phyloP scores from a whole-genome alignment of 2,329 filamentous ascomycete species.

The Aspergillus fijiensis region DNA sequence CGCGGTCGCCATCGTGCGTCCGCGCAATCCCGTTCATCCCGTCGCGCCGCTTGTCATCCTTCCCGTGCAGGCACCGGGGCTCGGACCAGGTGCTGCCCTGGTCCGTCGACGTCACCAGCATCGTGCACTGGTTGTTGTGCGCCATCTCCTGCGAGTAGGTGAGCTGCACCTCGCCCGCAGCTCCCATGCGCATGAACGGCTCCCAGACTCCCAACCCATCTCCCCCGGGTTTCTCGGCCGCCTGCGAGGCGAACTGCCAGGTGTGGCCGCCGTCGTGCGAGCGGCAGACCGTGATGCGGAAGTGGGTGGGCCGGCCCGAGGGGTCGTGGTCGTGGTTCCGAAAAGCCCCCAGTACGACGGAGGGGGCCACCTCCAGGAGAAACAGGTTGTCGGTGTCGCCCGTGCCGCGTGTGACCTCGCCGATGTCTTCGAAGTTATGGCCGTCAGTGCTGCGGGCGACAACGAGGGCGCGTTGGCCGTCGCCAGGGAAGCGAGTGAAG shows the following conservation, averaged over 20 bases:
- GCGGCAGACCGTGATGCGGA: constrained; percentile 53
- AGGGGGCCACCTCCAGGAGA: constrained; percentile 42
- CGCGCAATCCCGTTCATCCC: constrained; percentile 47
- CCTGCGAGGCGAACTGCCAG: constrained; percentile 49
- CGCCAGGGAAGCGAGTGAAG: constrained; percentile 45
- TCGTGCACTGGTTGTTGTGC: constrained; percentile 50
- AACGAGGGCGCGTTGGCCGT: constrained; percentile 39
- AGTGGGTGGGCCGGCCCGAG: constrained; percentile 39
- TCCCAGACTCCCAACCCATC: constrained; percentile 47
- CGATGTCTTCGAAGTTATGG: constrained; percentile 41
- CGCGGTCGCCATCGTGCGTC: no score
- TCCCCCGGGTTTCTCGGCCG: constrained; percentile 41
- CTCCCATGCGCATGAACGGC: constrained; percentile 49
- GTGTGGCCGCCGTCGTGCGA: constrained; percentile 45
- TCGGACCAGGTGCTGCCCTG: constrained; percentile 46
- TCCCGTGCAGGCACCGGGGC: constrained; percentile 44
- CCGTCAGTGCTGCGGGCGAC: constrained; percentile 50
- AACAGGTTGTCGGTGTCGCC: constrained; percentile 52
- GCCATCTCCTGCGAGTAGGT: constrained; percentile 51
- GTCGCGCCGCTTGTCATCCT: constrained; percentile 35
- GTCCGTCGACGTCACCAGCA: constrained; percentile 48
- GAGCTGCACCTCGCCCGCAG: constrained; percentile 42
- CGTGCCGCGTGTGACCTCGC: constrained; percentile 45
- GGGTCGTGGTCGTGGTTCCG: constrained; percentile 48
- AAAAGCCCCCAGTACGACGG: constrained; percentile 48